A percentile compares a stretch with the other conserved stretches of the same genome.
Evolutionary conservation across 1,284 basidiomycete species (phyloP).

Genomic region (Peniophora sp.): DNA sequence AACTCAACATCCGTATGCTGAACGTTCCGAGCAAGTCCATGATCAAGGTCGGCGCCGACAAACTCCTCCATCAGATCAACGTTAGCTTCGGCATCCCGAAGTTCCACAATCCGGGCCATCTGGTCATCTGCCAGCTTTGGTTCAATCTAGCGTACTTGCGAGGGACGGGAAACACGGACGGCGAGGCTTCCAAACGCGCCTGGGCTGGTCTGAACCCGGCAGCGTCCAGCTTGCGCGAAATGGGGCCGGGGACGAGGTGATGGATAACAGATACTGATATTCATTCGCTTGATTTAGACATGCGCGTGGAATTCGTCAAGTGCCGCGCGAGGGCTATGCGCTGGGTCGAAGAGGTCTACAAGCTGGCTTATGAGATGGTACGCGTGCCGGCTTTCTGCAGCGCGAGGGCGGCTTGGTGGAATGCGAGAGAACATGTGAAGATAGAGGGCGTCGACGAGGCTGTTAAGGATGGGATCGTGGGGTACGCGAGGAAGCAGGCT

Average conservation of each 20-base stretch:
- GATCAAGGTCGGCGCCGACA: background rate
- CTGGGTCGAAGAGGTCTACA: too few species aligned
- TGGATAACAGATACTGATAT: too few species aligned
- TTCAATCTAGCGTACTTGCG: constrained; percentile 14
- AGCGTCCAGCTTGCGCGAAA: constrained; percentile 9
- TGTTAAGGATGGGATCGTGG: too few species aligned
- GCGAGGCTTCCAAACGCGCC: constrained; percentile 13
- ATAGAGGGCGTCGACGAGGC: too few species aligned
- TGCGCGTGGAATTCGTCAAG: too few species aligned
- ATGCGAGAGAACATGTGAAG: too few species aligned
- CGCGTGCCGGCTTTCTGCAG: too few species aligned
- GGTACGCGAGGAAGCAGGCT: too few species aligned
- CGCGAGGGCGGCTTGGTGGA: too few species aligned
- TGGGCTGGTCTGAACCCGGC: constrained; percentile 13
- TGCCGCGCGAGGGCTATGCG: too few species aligned
- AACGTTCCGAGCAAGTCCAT: constrained; percentile 3
- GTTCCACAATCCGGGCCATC: constrained; percentile 13
- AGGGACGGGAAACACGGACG: constrained; percentile 10
- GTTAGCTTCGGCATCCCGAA: constrained; percentile 14
- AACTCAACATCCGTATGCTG: constrained; percentile 5
- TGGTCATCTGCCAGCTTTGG: constrained; percentile 7
- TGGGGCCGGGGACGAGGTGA: constrained; percentile 7
- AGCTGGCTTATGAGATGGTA: too few species aligned
- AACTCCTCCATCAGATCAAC: background rate
- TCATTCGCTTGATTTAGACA: too few species aligned